Base-by-base conservation (phyloP, 805 yeast genomes). In the Metschnikowia continentalis region DNA sequence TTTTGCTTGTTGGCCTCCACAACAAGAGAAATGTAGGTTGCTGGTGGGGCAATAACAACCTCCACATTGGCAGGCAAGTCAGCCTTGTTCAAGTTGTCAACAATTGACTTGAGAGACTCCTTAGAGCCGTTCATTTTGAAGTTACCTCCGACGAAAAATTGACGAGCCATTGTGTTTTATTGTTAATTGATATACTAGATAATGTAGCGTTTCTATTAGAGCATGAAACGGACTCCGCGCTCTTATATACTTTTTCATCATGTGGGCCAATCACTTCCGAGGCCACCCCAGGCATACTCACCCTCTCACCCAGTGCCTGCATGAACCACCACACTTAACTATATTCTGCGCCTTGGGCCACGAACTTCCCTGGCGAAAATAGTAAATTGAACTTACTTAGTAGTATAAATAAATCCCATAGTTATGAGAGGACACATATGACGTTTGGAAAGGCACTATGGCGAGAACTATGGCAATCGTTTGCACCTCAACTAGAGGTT, bases 131-230 rank as follows among this genome's bases (percentile, higher is more conserved):
- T 94, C 89, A 94, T 86, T 77, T 94, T 94, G 83, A 94, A 92
- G 90, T 94, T 94, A 68, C 99, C 99, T 65, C 99, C 99, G 69
- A 94, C 96, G 74, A 94, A 91, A 79, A 92, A 94, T 74, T 80
- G 82, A 77, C 96, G 88, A 71, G 96, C 84, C 96, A 74, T 74
- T 59, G 47, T 72, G 47, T 32, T 17, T 44, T 42, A 32, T 32
- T 23, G 35, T 38, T 23, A 3, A 33, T 42, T 33, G 38, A 33
- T 40, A 35, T 40, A 42, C 14, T 33, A 20, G 23, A 19, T 33
- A 15, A 15, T 32, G 23, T 37, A n/a, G 19, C 30, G 36, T 32
- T 22, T 14, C 36, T 19, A n/a, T 23, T 39, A n/a, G 13, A 10
- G 19, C 32, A 38, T 30, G 35, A 6, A 40, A 40, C 14, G 48